phyloP scores from a whole-genome alignment of 2,329 filamentous ascomycete genomes.

The Nannizziopsis barbatae region DNA sequence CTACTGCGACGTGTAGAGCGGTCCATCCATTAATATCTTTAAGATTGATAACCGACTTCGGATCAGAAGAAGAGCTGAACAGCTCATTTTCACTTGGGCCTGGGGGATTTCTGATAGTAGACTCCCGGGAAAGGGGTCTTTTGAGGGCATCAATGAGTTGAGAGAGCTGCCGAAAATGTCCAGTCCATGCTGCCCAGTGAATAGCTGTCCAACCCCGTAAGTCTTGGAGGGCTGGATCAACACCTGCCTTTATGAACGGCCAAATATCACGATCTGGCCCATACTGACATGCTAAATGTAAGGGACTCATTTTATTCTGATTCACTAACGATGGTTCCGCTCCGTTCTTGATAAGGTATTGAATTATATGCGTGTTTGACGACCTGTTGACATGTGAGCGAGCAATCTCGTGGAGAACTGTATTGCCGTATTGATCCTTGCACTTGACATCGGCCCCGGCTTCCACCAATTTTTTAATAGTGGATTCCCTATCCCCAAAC shows the following conservation, averaged over 20 bases:
- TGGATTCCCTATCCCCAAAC: not conserved
- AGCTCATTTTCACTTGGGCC: too few species aligned
- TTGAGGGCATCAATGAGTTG: not conserved
- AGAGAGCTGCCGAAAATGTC: not conserved
- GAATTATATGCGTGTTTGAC: not conserved
- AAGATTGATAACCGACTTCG: too few species aligned
- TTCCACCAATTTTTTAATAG: slow-evolving; percentile 4
- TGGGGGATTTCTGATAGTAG: too few species aligned
- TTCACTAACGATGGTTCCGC: slow-evolving; percentile 4
- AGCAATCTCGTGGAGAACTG: slow-evolving; percentile 3
- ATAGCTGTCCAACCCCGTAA: slow-evolving; percentile 6
- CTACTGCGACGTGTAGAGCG: too few species aligned
- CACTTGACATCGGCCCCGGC: slow-evolving; percentile 6
- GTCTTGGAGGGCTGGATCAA: slow-evolving; percentile 4
- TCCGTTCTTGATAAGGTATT: slow-evolving; percentile 2
- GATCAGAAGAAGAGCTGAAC: too few species aligned
- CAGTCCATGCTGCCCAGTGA: not conserved
- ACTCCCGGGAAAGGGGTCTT: not conserved
- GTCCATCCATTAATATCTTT: too few species aligned
- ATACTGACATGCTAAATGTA: slow-evolving; percentile 4
- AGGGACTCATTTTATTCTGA: not conserved
- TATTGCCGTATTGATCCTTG: slow-evolving; percentile 4
- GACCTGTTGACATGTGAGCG: not conserved
- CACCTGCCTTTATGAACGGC: not conserved
- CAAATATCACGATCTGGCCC: not conserved